A percentile compares a stretch with the other conserved stretches of the same genome.
These are phyloP conservation scores for Citropsis articulata DNA, from an alignment of 345 rosid species.

Conservation along the genomic window DNA sequence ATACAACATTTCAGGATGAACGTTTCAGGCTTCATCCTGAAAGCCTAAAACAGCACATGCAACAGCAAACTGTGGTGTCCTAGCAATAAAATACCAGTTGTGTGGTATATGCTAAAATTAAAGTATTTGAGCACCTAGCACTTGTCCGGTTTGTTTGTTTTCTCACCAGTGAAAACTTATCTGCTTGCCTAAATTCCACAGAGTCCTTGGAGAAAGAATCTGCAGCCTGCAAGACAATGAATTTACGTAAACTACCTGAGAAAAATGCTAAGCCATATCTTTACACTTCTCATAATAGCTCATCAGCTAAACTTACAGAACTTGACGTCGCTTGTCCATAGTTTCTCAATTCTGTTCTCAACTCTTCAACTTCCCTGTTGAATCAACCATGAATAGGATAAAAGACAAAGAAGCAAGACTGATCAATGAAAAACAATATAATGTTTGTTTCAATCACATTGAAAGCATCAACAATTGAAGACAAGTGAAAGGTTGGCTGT, in stretches of 20 bases:
- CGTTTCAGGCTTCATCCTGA: constrained; percentile 5
- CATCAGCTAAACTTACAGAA: constrained; percentile 44
- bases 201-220: constrained; percentile 33
- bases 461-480: not conserved
- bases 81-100: not conserved
- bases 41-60: not conserved
- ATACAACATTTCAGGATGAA: not conserved
- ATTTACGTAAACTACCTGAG: constrained; percentile 18
- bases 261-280: constrained; percentile 14
- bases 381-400: constrained; percentile 17
- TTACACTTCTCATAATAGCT: constrained; percentile 18
- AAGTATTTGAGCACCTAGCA: constrained; percentile 6
- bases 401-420: not conserved
- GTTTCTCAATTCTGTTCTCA: constrained; percentile 47
- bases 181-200: constrained; percentile 39
- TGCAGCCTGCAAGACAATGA: constrained; percentile 41
- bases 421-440: not conserved
- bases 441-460: not conserved
- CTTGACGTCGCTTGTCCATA: constrained; percentile 36
- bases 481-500: not conserved
- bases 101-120: not conserved
- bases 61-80: constrained; percentile 3
- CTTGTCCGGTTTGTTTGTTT: constrained; percentile 7
- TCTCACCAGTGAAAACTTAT: constrained; percentile 49
- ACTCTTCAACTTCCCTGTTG: constrained; percentile 73